Evolutionary conservation across 2,329 filamentous ascomycete genomes (phyloP).

Genomic region (Xylaria arbuscula): DNA sequence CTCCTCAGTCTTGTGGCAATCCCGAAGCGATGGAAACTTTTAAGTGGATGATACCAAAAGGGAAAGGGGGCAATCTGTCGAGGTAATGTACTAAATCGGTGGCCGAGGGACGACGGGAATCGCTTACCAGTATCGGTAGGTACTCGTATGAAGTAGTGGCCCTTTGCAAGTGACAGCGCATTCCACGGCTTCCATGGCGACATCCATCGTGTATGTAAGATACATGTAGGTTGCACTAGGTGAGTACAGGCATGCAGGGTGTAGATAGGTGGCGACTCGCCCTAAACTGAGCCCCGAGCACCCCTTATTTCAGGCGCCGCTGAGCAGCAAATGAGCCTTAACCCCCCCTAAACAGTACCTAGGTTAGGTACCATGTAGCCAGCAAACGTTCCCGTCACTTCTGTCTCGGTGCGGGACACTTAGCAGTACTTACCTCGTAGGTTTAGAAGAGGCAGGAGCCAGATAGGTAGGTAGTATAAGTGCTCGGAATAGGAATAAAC

Average conservation of each 20-base stretch:
- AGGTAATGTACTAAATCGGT: slow-evolving; percentile 25
- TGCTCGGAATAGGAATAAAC: not conserved
- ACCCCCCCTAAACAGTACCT: not conserved
- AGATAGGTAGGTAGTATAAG: not conserved
- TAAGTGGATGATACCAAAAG: slow-evolving; percentile 25
- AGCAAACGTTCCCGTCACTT: no score
- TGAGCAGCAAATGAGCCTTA: not conserved
- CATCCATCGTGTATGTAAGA: slow-evolving; percentile 24
- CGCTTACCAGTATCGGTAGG: not conserved
- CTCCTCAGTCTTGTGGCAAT: slow-evolving; percentile 24
- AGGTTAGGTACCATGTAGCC: no score
- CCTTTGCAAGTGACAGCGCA: not conserved
- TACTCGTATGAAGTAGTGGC: not conserved
- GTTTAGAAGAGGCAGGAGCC: not conserved
- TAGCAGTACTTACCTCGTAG: not conserved
- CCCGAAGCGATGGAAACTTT: slow-evolving; percentile 32
- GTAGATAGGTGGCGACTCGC: slow-evolving; percentile 1
- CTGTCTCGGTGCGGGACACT: no score
- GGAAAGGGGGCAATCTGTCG: slow-evolving; percentile 14
- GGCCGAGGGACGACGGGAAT: slow-evolving; percentile 15
- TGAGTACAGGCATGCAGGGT: no score
- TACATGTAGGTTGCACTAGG: no score
- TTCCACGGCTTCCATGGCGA: slow-evolving; percentile 15
- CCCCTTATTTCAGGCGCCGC: slow-evolving; percentile 27
- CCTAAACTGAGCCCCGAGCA: slow-evolving; percentile 3